Evolutionary conservation across 495 filamentous ascomycete species (phyloP), one percentile per base, ranked within the genome.

Genomic region (Penicillium chermesinum): DNA sequence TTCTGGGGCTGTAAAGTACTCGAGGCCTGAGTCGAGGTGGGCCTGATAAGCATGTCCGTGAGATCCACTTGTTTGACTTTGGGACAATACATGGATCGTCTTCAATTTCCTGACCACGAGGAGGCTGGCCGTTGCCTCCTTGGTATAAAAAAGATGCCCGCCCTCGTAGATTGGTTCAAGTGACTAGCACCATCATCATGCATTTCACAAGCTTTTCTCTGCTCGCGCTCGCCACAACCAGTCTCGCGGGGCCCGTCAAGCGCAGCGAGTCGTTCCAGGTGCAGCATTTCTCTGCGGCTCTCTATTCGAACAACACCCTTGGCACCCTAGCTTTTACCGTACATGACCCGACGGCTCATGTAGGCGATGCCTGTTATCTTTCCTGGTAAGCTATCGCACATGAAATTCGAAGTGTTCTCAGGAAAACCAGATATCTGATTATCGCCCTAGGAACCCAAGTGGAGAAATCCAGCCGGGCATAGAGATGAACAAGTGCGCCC

Each of bases 101-200:
- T n/a, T n/a, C n/a, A n/a, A n/a, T n/a, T n/a, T n/a, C n/a, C n/a
- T n/a, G n/a, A n/a, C n/a, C n/a, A n/a, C n/a, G n/a, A n/a, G n/a
- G n/a, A n/a, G n/a, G n/a, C n/a, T n/a, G n/a, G n/a, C n/a, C n/a
- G n/a, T n/a, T n/a, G n/a, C n/a, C n/a, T n/a, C n/a, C n/a, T n/a
- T n/a, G n/a, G n/a, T n/a, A n/a, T n/a, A n/a, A n/a, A n/a, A n/a
- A n/a, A n/a, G n/a, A n/a, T n/a, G n/a, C n/a, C n/a, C n/a, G n/a
- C n/a, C n/a, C n/a, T n/a, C n/a, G n/a, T n/a, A n/a, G n/a, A n/a
- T n/a, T n/a, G n/a, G n/a, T n/a, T n/a, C n/a, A n/a, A n/a, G n/a
- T n/a, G n/a, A n/a, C n/a, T n/a, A n/a, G n/a, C n/a, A n/a, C 20
- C 20, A 38, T 46, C n/a, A 39, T 12, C 35, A 55, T 55, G 53